Base-by-base conservation (phyloP, 2,329 filamentous ascomycete species). In the Pseudogymnoascus sp. region DNA sequence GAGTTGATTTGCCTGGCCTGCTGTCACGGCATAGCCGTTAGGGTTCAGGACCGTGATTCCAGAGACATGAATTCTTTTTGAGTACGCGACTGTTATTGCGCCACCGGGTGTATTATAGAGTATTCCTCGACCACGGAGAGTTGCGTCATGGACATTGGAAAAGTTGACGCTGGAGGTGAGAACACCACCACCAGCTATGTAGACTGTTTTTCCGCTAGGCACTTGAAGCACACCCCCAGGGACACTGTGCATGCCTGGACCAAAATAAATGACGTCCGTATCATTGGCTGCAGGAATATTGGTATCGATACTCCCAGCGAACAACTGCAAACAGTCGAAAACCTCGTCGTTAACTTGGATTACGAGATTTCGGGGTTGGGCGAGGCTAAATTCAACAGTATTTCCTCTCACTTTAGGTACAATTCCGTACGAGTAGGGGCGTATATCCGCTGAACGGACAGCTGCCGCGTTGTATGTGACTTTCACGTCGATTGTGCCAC, bases 251-350 rank as follows among this genome's bases (percentile, higher is more conserved):
- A 70, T 68, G 0, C 72, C 72, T 1, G 69, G 70, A 2, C 69
- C 71, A 61, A 70, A 73, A 65, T 71, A 74, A 21, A 69, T 50
- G 10, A 69, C 66, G 14, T 62, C 50, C 1, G 66, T 64, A 14
- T 68, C 65, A 6, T 65, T 44, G 26, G 44, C 24, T 19, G 64
- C 61, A 0, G 66, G 64, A 4, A 53, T 37, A 42, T 19, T 19
- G 38, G 38, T 42, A 16, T 42, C 38, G 38, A 42, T 19, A 19
- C 38, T 42, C 6, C 38, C 16, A 19, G 38, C 38, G 16, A 42
- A 19, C 38, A 42, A 11, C 38, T 42, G 38, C 4, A 42, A 19
- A 11, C 38, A 42, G 38, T 42, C 38, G 38, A 42, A 42, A 6
- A 42, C 11, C 38, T 42, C 38, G 38, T 42, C 16, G 38, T 42